Base-by-base conservation (phyloP, 2,329 filamentous ascomycete genomes). In the Hymenoscyphus linearis region DNA sequence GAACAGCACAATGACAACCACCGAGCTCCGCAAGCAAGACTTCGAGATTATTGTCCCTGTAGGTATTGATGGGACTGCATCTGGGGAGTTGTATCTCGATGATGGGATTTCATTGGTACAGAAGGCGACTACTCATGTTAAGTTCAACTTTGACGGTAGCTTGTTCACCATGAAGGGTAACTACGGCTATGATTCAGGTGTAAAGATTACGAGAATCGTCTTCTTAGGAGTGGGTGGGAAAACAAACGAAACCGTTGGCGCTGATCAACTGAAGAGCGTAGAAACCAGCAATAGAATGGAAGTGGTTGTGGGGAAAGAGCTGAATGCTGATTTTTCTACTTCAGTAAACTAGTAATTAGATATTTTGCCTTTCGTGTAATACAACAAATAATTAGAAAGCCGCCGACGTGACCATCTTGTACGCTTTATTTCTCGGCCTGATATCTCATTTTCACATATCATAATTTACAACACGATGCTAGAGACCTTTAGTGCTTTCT, bases 21-120 rank as follows among this genome's bases (percentile, higher is more conserved):
- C 79, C 0, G 82, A 81, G 52, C 76, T 90, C 40, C 80, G 87
- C 50, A 79, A 83, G 66, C 78, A 88, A 67, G 79, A 85, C 66
- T 93, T 93, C 75, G 81, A 87, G 71, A 76, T 96, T 57, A 69
- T 93, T 37, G 80, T 96, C 52, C 87, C 90, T 0, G 80, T 89
- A 0, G 84, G 81, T 5, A 69, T 72, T 0, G 76, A 87, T 57
- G 88, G 87, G 2, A 82, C 76, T 6, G 91, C 91, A 0, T 73
- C 71, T 1, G 91, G 91, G 0, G 78, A 79, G 57, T 77, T 95
- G 60, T 95, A 93, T 72, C 76, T 95, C 4, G 91, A 95, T 67
- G 90, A 96, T 63, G 91, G 91, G 9, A 85, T 86, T 62, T 85
- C 82, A 27, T 68, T 93, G 56, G 76, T 82, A 62, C 89, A 89